phyloP scores from a whole-genome alignment of 169 alveolate species.

The Plasmodium gallinaceum region DNA sequence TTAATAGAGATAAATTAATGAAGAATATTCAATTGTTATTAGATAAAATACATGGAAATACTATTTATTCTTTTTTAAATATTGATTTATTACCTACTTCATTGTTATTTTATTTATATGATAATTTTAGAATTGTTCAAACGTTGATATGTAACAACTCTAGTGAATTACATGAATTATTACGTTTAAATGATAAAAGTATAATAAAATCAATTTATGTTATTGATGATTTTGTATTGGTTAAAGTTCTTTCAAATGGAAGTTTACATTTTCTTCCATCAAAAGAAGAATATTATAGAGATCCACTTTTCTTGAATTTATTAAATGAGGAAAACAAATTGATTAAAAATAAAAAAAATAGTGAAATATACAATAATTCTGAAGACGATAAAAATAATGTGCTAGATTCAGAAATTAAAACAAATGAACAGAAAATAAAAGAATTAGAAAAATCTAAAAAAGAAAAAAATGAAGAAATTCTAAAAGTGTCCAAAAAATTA shows the following conservation, averaged over 20 bases:
- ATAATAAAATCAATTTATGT: conserved; percentile 52
- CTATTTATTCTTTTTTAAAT: conserved; percentile 58
- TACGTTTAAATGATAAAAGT: conserved; percentile 22
- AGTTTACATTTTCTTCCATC: conserved; percentile 49
- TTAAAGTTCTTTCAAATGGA: conserved; percentile 40
- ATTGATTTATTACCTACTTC: conserved; percentile 49
- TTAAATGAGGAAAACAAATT: neutral
- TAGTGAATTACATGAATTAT: conserved; percentile 43
- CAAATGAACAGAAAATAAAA: conserved; percentile 36
- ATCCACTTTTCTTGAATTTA: conserved; percentile 13
- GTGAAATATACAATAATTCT: neutral
- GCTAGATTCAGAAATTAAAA: conserved; percentile 5
- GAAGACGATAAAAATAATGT: neutral
- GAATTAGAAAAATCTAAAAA: conserved; percentile 41
- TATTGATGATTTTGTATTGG: conserved; percentile 54
- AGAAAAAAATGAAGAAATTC: conserved; percentile 38
- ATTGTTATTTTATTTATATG: conserved; percentile 58
- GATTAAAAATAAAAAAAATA: neutral
- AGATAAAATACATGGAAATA: conserved; percentile 38
- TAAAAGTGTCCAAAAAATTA: conserved; percentile 19
- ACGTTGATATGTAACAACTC: conserved; percentile 64
- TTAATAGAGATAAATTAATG: conserved; percentile 25
- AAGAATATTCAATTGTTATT: conserved; percentile 31
- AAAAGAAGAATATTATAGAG: conserved; percentile 44
- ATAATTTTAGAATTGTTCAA: conserved; percentile 49